Evolutionary conservation across 163 green algal genomes (phyloP).

Genomic region (Chlamydomonas reinhardtii): DNA sequence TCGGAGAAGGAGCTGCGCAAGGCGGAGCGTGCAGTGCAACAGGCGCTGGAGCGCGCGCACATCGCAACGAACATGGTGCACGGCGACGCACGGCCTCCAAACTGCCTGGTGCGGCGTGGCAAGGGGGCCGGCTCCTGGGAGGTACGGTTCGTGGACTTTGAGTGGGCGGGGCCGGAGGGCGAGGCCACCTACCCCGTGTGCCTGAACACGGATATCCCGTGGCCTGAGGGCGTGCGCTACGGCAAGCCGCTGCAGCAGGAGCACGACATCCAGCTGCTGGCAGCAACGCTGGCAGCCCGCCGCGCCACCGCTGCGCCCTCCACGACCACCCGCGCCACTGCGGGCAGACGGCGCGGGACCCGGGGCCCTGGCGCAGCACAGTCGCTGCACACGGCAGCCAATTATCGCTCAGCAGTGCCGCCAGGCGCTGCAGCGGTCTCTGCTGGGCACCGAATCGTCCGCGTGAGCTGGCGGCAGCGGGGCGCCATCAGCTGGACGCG

Average conservation of each 20-base stretch:
- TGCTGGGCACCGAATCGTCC: not conserved
- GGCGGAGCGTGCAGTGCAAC: not conserved
- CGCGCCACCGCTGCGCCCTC: too few relatives aligned
- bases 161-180: slow-evolving; percentile 15
- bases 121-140: not conserved
- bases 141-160: slow-evolving; percentile 31
- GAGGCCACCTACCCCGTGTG: slow-evolving; percentile 3
- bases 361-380: not conserved
- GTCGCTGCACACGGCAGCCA: not conserved
- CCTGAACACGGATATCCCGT: slow-evolving; percentile 21
- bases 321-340: too few relatives aligned
- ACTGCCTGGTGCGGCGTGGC: slow-evolving; percentile 16
- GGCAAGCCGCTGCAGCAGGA: not conserved
- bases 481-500: not conserved
- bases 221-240: slow-evolving; percentile 7
- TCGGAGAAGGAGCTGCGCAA: not conserved
- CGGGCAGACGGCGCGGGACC: not conserved
- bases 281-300: not conserved
- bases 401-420: not conserved
- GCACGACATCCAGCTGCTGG: slow-evolving; percentile 23
- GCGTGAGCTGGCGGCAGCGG: not conserved
- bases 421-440: not conserved
- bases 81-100: slow-evolving; percentile 12
- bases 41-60: not conserved
- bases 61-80: not conserved